These are phyloP conservation scores for Collybia nuda DNA, from an alignment of 768 basidiomycete species.

Conservation along the genomic window DNA sequence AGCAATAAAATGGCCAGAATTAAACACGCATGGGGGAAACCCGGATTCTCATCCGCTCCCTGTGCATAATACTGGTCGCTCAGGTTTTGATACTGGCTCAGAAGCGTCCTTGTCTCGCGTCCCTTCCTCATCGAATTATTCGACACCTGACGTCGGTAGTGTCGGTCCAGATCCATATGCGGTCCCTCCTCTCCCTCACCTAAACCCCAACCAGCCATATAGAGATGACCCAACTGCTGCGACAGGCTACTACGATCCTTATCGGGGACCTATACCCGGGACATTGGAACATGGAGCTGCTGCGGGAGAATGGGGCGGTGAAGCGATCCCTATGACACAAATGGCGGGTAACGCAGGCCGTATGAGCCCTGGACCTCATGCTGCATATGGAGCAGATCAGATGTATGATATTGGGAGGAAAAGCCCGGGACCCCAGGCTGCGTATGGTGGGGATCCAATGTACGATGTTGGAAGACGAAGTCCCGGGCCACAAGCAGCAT, in stretches of 20 bases:
- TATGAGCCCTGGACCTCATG: conserved; percentile 37
- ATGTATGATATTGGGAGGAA: too few species aligned
- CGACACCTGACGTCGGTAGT: conserved; percentile 49
- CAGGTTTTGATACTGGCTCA: conserved; percentile 72
- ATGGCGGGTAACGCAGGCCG: conserved; percentile 32
- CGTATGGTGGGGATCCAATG: conserved; percentile 32
- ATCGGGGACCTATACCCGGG: conserved; percentile 71
- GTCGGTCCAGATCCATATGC: conserved; percentile 70
- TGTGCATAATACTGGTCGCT: conserved; percentile 64
- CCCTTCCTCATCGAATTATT: conserved; percentile 42
- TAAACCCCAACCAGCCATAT: conserved; percentile 79
- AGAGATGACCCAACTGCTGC: conserved; percentile 61
- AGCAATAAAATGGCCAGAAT: conserved; percentile 91
- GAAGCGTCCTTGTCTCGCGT: conserved; percentile 58
- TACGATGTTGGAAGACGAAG: conserved; percentile 17
- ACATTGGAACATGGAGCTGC: conserved; percentile 51
- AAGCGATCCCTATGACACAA: conserved; percentile 78
- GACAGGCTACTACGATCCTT: conserved; percentile 73
- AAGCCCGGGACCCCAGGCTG: conserved; percentile 18
- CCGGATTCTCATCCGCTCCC: conserved; percentile 63
- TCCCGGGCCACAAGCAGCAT: conserved; percentile 48
- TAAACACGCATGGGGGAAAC: conserved; percentile 60
- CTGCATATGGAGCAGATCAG: conserved; percentile 11
- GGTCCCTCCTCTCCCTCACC: conserved; percentile 77
- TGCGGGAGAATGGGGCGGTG: conserved; percentile 40